Evolutionary conservation across 83 land plant species (phyloP).

Genomic region (Picea abies): DNA sequence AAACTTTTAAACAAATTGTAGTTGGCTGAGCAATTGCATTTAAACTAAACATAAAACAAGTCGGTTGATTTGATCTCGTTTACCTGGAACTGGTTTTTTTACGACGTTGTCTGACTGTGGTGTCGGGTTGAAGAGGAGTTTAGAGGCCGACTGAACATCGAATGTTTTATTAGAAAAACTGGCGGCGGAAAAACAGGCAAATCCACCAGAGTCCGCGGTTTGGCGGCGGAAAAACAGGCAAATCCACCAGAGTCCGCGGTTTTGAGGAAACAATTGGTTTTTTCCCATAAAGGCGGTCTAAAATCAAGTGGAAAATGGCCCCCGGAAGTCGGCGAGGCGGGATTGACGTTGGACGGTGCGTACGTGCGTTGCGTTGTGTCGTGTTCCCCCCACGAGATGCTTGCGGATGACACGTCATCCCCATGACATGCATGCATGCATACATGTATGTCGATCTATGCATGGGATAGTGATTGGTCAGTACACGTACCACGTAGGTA

Average conservation of each 20-base stretch:
- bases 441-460: not conserved
- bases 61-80: too few relatives aligned
- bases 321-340: not conserved
- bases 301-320: not conserved
- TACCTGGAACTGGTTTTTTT: not conserved
- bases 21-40: not conserved
- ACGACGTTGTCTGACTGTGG: not conserved
- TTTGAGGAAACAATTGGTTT: not conserved
- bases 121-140: not conserved
- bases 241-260: not conserved
- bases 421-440: not conserved
- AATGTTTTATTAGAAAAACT: not conserved
- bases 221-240: not conserved
- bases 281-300: not conserved
- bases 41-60: too few relatives aligned
- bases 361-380: not conserved
- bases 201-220: too few relatives aligned
- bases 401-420: not conserved
- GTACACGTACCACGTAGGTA: not conserved
- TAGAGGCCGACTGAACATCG: not conserved
- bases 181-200: conserved; percentile 1
- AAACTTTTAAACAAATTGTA: not conserved
- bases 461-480: not conserved
- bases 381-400: not conserved
- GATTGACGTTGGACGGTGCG: not conserved